Percentiles rank a stretch among this genome's conserved stretches.
These are phyloP conservation scores for Parietichytrium sp. DNA, from an alignment of 108 stramenopile genomes.

Conservation along the genomic window DNA sequence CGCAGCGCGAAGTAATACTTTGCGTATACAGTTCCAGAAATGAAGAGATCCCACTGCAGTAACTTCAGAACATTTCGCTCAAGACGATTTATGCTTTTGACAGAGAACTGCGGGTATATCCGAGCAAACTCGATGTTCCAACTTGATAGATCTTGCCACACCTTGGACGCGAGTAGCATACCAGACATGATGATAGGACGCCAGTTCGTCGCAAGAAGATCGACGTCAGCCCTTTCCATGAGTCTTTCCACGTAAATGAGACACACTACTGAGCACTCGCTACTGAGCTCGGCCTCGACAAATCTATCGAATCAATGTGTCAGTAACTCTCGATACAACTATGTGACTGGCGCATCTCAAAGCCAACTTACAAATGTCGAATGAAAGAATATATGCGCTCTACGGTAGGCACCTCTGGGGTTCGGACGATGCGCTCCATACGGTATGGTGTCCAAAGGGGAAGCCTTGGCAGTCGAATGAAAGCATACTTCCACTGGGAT, in stretches of 20 bases:
- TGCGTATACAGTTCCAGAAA: slow-evolving; percentile 85
- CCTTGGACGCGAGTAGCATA: slow-evolving; percentile 92
- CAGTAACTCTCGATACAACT: too few species aligned
- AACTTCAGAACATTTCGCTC: slow-evolving; percentile 80
- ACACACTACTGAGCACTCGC: slow-evolving; percentile 95
- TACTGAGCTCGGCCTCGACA: slow-evolving; percentile 76
- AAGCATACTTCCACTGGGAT: slow-evolving; percentile 19
- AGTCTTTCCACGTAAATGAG: slow-evolving; percentile 95
- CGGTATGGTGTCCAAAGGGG: slow-evolving; percentile 12
- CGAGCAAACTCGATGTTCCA: slow-evolving; percentile 97
- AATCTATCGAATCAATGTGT: too few species aligned
- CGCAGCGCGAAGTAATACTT: slow-evolving; percentile 98
- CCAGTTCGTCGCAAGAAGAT: slow-evolving; percentile 85
- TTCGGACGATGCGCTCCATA: slow-evolving; percentile 19
- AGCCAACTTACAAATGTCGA: background rate
- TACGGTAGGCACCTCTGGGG: slow-evolving; percentile 29
- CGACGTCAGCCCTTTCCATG: slow-evolving; percentile 86
- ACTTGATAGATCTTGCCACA: slow-evolving; percentile 94
- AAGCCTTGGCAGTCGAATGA: background rate
- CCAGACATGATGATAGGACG: slow-evolving; percentile 91
- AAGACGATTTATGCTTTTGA: slow-evolving; percentile 82
- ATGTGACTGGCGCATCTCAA: too few species aligned
- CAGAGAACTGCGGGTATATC: slow-evolving; percentile 89
- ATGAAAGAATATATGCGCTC: slow-evolving; percentile 29
- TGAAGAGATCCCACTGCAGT: slow-evolving; percentile 93